Conservation (phyloP, 768 basidiomycete genomes). For the Pleurotus platypus region DNA sequence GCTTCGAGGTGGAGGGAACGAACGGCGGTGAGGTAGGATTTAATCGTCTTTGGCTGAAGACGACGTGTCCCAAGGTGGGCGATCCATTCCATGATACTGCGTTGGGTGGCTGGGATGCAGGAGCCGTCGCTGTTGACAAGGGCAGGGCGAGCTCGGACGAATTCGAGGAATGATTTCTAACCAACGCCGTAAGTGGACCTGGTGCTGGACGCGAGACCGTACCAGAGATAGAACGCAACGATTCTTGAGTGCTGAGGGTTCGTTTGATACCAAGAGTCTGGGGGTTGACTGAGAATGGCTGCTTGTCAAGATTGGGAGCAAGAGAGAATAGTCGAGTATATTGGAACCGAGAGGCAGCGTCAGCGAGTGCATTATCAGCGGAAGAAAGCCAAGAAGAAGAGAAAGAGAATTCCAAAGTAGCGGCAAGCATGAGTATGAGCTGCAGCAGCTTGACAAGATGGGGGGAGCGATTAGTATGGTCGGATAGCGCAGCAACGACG, state of each 20-base stretch:
- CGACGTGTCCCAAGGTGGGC: slow-evolving; percentile 16
- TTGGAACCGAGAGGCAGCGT: slow-evolving; percentile 24
- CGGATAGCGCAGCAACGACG: not conserved
- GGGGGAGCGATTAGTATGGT: slow-evolving; percentile 14
- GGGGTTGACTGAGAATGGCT: slow-evolving; percentile 15
- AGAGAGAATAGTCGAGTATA: slow-evolving; percentile 21
- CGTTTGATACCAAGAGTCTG: slow-evolving; percentile 17
- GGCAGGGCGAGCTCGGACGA: slow-evolving; percentile 15
- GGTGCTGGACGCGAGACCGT: slow-evolving; percentile 11
- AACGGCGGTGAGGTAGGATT: too few species aligned
- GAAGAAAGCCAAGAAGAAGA: slow-evolving; percentile 21
- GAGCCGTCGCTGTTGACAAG: slow-evolving; percentile 9
- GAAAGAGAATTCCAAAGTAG: slow-evolving; percentile 17
- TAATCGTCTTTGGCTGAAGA: slow-evolving; percentile 13
- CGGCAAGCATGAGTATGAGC: slow-evolving; percentile 15
- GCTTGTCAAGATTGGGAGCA: slow-evolving; percentile 15
- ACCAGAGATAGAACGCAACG: slow-evolving; percentile 4
- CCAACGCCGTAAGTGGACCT: slow-evolving; percentile 5
- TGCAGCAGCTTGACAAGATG: slow-evolving; percentile 13
- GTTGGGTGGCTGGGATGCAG: slow-evolving; percentile 13
- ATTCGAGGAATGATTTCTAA: slow-evolving; percentile 24
- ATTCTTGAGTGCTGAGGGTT: not conserved
- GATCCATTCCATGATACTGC: slow-evolving; percentile 14
- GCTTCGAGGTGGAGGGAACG: slow-evolving; percentile 24
- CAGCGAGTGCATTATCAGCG: slow-evolving; percentile 18